These are phyloP conservation scores for Colletotrichum truncatum DNA, from an alignment of 2,329 filamentous ascomycete genomes.

Conservation along the genomic window DNA sequence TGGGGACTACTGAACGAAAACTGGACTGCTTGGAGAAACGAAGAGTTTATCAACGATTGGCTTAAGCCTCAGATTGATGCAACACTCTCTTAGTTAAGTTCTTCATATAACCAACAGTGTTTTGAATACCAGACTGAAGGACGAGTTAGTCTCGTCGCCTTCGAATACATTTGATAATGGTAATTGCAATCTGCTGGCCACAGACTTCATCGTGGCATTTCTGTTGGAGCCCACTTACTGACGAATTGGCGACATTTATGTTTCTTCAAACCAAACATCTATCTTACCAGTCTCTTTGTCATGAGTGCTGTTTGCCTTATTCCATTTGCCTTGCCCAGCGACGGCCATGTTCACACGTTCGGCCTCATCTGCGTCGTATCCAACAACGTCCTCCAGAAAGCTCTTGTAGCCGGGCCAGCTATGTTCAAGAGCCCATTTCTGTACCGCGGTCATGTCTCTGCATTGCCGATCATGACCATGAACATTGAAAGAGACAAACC, in stretches of 20 bases:
- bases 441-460: not conserved
- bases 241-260: not conserved
- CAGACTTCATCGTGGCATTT: too few relatives aligned
- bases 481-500: not conserved
- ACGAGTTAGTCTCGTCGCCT: too few relatives aligned
- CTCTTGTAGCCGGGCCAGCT: not conserved
- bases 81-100: too few relatives aligned
- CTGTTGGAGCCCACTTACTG: too few relatives aligned
- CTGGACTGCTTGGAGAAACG: too few relatives aligned
- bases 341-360: not conserved
- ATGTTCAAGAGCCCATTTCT: not conserved
- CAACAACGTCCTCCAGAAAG: not conserved
- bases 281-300: not conserved
- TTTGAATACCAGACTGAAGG: too few relatives aligned
- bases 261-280: not conserved
- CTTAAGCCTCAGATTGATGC: too few relatives aligned
- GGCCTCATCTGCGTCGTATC: not conserved
- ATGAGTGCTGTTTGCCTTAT: constrained; percentile 4
- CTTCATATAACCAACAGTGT: too few relatives aligned
- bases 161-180: too few relatives aligned
- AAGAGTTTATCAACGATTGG: too few relatives aligned
- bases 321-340: not conserved
- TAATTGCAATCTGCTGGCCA: too few relatives aligned
- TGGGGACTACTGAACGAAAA: too few relatives aligned
- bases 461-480: not conserved